Conservation (phyloP, 23 red algal species). For the Gracilaria caudata region DNA sequence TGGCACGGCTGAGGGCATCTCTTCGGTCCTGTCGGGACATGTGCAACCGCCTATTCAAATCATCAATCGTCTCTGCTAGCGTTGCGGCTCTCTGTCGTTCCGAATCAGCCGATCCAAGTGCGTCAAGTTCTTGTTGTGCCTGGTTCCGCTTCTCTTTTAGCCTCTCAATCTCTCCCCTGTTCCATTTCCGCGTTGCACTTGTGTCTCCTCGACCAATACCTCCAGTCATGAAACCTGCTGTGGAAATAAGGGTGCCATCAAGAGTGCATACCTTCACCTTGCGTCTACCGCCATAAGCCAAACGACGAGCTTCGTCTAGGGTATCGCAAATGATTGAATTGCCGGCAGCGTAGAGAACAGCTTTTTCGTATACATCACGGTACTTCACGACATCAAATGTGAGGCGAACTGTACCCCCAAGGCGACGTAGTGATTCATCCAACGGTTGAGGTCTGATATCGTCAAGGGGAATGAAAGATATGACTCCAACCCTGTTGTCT, state of each 20-base stretch:
- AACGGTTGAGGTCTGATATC: conserved; percentile 83
- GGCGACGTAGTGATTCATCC: conserved; percentile 81
- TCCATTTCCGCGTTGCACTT: conserved; percentile 70
- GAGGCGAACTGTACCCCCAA: conserved; percentile 87
- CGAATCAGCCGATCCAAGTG: conserved; percentile 47
- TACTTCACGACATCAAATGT: conserved; percentile 88
- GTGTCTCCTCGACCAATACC: conserved; percentile 61
- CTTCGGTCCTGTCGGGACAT: conserved; percentile 40
- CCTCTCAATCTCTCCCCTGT: conserved; percentile 71
- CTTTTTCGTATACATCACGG: conserved; percentile 65
- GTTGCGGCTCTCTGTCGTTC: conserved; percentile 45
- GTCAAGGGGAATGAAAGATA: conserved; percentile 88
- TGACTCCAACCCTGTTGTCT: conserved; percentile 87
- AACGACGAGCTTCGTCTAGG: conserved; percentile 88
- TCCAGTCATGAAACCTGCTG: conserved; percentile 98
- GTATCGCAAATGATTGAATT: conserved; percentile 91
- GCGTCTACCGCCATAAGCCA: conserved; percentile 68
- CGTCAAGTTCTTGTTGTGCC: conserved; percentile 65
- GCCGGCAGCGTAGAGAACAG: conserved; percentile 88
- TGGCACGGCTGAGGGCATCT: conserved; percentile 15
- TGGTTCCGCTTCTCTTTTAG: conserved; percentile 54
- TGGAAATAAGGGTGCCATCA: conserved; percentile 92
- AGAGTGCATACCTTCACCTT: conserved; percentile 85
- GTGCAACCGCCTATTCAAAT: conserved; percentile 13
- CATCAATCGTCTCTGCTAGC: conserved; percentile 64